Evolutionary conservation across 1,284 basidiomycete genomes (phyloP), one percentile per base, ranked within the genome.

Genomic region (Cystobasidium slooffiae): DNA sequence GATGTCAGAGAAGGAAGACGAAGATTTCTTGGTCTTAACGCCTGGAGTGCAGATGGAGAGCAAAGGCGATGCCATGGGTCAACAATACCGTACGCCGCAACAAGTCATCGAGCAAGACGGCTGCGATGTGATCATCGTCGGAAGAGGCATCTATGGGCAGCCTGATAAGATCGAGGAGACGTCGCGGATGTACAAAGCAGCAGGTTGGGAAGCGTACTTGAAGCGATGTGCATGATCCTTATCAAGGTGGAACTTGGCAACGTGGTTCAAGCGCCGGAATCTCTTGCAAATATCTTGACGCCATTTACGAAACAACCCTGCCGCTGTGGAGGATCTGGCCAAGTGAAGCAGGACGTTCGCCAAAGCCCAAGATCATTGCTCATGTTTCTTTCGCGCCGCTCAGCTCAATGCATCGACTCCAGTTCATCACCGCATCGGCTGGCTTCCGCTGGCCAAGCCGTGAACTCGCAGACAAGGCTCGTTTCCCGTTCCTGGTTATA

Each of bases 91-190:
- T 72, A 96, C 94, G 3, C 97, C 97, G 0, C 84, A 87, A 46
- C 86, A 96, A 82, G 96, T 97, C 24, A 85, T 99, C 18, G 82
- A 88, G 47, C 88, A 91, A 64, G 88, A 87, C 56, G 95, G 94
- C n/a, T 94, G 93, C 82, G 97, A 99, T 84, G 88, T 99, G 39
- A 99, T 99, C 81, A 99, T 99, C 77, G 97, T 99, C 49, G 97
- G 97, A 16, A 86, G 97, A 73, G 97, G 96, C 0, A 91, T 99
- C 66, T 97, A 97, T 82, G 93, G 93, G 18, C 84, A 87, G 16
- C 85, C 87, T 22, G 85, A 86, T 41, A 84, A 86, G 72, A 88
- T 91, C 52, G 85, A 85, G 77, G 84, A 84, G 55, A 91, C 94
- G 81, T 93, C 93, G 6, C 88, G 91, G 82, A 86, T 89, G 80